Base-by-base conservation (phyloP, 148 eudicot species). In the Rhododendron griersonianum region DNA sequence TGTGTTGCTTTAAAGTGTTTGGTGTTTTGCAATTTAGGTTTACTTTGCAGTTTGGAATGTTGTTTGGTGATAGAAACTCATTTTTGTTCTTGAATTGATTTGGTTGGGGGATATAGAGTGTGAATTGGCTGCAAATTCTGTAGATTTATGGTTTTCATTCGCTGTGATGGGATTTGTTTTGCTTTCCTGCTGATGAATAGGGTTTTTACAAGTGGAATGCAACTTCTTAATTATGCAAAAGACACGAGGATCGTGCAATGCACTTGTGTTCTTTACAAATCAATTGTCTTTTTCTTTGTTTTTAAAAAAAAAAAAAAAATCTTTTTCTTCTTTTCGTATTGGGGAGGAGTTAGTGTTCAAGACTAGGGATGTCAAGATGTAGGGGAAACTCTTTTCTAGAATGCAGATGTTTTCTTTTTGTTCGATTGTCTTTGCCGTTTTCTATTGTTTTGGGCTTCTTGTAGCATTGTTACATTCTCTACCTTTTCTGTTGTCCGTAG, bases 131-230 rank as follows among this genome's bases (percentile, higher is more conserved):
- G n/a, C 39, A 23, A 6, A 44, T 11, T 61, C 11, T 37, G 23
- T 23, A 50, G 39, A 11, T 71, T 84, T 50, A 6, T 23, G 6
- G 74, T 44, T 45, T 41, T 61, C 37, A 47, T 88, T 83, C 86
- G 87, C 86, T 94, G 96, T 90, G 92, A 89, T 84, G 37, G 45
- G 18, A 30, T 25, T 25, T 79, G 28, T 79, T 37, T 59, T 21
- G 18, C 30, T 41, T 7, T 69, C 18, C 8, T n/a, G 35, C 74
- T 67, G 35, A 10, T 16, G 35, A 1, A 23, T 5, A 71, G 41
- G 30, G 76, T 71, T 71, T 30, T 30, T 30, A 33, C 4, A 5
- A 53, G 44, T 28, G 63, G 44, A 81, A 51, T 51, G 65, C 28
- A 50, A 35, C 53, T 51, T 35, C 18, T 48, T 53, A 30, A 14